These are phyloP conservation scores for Trichoderma afroharzianum DNA, from an alignment of 2,329 filamentous ascomycete species.

Conservation along the genomic window DNA sequence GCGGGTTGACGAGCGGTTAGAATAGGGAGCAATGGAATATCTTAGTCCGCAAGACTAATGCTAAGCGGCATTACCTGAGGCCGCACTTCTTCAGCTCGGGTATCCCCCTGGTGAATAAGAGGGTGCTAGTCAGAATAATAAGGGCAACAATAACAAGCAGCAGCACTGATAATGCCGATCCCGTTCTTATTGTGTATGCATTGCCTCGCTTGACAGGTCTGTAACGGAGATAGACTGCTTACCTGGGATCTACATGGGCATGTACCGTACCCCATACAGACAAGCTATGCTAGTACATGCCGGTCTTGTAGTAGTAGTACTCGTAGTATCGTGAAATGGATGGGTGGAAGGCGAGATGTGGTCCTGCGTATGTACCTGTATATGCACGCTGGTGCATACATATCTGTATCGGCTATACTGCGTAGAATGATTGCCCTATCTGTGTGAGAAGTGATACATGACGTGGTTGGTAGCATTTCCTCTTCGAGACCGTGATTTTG, in stretches of 20 bases:
- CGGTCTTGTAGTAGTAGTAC: not conserved
- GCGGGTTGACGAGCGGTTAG: not conserved
- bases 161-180: not conserved
- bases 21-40: not conserved
- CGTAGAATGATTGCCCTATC: conserved; percentile 14
- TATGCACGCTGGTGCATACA: conserved; percentile 8
- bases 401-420: conserved; percentile 3
- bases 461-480: conserved; percentile 11
- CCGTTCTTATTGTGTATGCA: not conserved
- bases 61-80: not conserved
- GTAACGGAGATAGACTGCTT: conserved; percentile 11
- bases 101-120: not conserved
- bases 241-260: conserved; percentile 2
- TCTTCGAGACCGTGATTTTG: not conserved
- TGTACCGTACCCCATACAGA: not conserved
- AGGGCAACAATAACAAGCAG: not conserved
- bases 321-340: not conserved
- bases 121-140: not conserved
- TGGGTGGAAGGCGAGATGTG: not conserved
- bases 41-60: not conserved
- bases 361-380: not conserved
- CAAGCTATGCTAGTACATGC: not conserved
- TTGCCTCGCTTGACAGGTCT: conserved; percentile 8
- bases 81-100: not conserved
- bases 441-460: conserved; percentile 15